phyloP scores from a whole-genome alignment of 805 yeast species.

The Starmerella bacillaris region DNA sequence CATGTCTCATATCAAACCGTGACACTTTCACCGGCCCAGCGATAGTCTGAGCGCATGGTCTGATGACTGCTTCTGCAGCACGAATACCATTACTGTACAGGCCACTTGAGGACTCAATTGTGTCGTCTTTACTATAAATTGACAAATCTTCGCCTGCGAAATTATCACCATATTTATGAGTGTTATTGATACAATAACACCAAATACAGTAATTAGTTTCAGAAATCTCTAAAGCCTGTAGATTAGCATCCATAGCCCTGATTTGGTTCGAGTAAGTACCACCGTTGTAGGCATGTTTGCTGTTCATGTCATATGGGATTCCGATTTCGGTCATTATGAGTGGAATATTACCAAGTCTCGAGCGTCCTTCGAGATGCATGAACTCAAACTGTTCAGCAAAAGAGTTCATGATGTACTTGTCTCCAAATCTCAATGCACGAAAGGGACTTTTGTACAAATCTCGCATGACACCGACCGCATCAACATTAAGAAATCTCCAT shows the following conservation, averaged over 20 bases:
- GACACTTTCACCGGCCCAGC: conserved; percentile 39
- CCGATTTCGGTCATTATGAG: conserved; percentile 86
- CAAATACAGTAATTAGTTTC: conserved; percentile 62
- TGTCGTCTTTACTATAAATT: conserved; percentile 40
- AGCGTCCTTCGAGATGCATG: conserved; percentile 45
- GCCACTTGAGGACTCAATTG: conserved; percentile 4
- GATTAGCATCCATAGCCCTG: conserved; percentile 65
- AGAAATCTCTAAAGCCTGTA: conserved; percentile 59
- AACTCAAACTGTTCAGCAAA: conserved; percentile 49
- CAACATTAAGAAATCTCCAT: conserved; percentile 74
- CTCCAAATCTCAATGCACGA: conserved; percentile 55
- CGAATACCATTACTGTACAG: conserved; percentile 39
- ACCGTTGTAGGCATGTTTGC: conserved; percentile 44
- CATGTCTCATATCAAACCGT: conserved; percentile 39
- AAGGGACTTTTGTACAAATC: conserved; percentile 61
- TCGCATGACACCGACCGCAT: conserved; percentile 74
- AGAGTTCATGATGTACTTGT: conserved; percentile 50
- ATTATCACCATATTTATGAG: conserved; percentile 72
- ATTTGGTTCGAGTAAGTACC: conserved; percentile 62
- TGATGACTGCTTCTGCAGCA: conserved; percentile 51
- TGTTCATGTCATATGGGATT: conserved; percentile 91
- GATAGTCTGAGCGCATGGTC: conserved; percentile 58
- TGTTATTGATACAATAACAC: conserved; percentile 61
- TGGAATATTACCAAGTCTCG: conserved; percentile 51
- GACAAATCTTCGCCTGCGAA: conserved; percentile 95